A percentile compares a stretch with the other conserved stretches of the same genome.
Evolutionary conservation across 2,329 filamentous ascomycete genomes (phyloP).

Genomic region (Orbilia brochopaga): DNA sequence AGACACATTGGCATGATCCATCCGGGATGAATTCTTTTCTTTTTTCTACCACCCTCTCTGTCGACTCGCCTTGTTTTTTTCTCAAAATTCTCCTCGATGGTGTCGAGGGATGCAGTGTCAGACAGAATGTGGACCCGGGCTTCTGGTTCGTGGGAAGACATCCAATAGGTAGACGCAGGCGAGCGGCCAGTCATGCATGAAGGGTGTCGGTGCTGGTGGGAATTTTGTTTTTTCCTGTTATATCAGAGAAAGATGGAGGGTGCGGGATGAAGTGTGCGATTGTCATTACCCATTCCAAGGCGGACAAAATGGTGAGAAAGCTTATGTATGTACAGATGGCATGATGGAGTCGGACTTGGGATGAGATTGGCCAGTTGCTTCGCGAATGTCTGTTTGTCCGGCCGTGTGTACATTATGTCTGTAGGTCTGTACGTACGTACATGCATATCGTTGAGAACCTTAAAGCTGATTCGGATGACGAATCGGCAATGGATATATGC

Average conservation of each 20-base stretch:
- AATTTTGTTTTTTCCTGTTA: slow-evolving; percentile 14
- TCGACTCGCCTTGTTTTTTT: no score
- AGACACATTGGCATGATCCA: not conserved
- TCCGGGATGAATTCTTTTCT: not conserved
- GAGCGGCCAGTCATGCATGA: slow-evolving; percentile 13
- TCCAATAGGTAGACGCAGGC: slow-evolving; percentile 45
- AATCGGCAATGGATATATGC: no score
- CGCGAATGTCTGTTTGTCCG: no score
- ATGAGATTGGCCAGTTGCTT: not conserved
- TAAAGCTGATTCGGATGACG: no score
- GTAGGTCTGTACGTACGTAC: no score
- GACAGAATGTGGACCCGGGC: slow-evolving; percentile 43
- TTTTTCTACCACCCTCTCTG: not conserved
- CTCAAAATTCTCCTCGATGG: slow-evolving; percentile 6
- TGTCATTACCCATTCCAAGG: not conserved
- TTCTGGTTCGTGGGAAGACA: slow-evolving; percentile 49
- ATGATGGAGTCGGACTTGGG: not conserved
- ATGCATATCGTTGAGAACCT: no score
- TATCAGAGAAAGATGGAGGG: slow-evolving; percentile 4
- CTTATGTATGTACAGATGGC: not conserved
- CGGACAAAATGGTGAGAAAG: not conserved
- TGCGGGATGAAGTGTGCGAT: no score
- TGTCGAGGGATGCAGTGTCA: slow-evolving; percentile 35
- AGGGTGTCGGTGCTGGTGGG: not conserved
- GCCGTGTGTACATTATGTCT: no score